phyloP scores from a whole-genome alignment of 2,329 filamentous ascomycete genomes.

The Calcarisporium arbuscula region DNA sequence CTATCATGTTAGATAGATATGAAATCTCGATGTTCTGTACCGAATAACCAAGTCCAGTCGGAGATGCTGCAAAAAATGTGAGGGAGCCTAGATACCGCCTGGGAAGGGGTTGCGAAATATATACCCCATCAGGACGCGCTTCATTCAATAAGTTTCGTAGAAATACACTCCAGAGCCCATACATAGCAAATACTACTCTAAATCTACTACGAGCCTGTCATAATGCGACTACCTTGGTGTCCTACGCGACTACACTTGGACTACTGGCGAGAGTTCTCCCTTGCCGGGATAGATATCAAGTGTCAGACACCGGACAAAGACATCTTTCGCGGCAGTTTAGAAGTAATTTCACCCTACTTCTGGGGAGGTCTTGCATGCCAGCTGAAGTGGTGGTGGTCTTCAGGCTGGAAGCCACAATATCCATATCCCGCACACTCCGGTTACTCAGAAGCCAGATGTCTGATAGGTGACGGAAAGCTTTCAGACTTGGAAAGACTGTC shows the following conservation, averaged over 20 bases:
- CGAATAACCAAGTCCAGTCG: too few relatives aligned
- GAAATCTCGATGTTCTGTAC: too few relatives aligned
- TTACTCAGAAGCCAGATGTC: constrained; percentile 11
- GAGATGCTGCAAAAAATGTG: too few relatives aligned
- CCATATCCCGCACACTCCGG: constrained; percentile 7
- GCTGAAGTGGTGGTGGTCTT: too few relatives aligned
- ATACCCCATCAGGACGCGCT: too few relatives aligned
- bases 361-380: constrained; percentile 8
- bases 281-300: constrained; percentile 9
- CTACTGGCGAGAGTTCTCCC: constrained; percentile 10
- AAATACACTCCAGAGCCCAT: too few relatives aligned
- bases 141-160: too few relatives aligned
- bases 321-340: constrained; percentile 2
- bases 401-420: constrained; percentile 4
- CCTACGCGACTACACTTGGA: constrained; percentile 2
- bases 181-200: constrained; percentile 2
- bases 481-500: constrained; percentile 10
- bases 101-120: too few relatives aligned
- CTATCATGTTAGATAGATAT: too few relatives aligned
- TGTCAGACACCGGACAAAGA: constrained; percentile 5
- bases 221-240: constrained; percentile 8
- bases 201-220: constrained; percentile 1
- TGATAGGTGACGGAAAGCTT: constrained; percentile 10
- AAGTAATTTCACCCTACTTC: constrained; percentile 10
- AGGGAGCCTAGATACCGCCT: too few relatives aligned